Conservation (phyloP, 192 early-diverging fungal species). For the Coemansia asiatica region DNA sequence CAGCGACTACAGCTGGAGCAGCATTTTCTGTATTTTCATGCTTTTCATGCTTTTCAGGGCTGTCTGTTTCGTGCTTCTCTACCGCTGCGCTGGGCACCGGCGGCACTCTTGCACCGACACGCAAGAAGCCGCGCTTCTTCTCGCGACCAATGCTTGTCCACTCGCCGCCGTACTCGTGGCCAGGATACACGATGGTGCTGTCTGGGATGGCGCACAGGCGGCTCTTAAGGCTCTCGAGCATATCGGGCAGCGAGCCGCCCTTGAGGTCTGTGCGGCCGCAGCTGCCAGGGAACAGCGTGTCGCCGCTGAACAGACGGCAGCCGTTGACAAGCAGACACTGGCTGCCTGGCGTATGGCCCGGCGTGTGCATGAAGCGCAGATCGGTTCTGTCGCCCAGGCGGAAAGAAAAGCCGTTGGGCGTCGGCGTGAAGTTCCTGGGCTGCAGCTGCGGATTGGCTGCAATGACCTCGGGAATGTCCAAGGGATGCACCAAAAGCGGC, state of each 20-base stretch:
- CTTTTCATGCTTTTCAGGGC: too few species aligned
- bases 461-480: constrained; percentile 70
- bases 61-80: too few species aligned
- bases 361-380: constrained; percentile 83
- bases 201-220: constrained; percentile 62
- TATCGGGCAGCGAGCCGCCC: constrained; percentile 64
- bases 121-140: constrained; percentile 49
- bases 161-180: constrained; percentile 83
- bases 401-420: constrained; percentile 60
- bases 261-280: constrained; percentile 84
- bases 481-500: constrained; percentile 70
- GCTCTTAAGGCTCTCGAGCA: constrained; percentile 72
- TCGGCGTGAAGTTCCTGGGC: constrained; percentile 58
- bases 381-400: constrained; percentile 54
- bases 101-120: constrained; percentile 14
- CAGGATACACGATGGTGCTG: constrained; percentile 79
- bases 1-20: background rate
- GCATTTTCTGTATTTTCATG: too few species aligned
- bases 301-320: constrained; percentile 76
- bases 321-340: constrained; percentile 80
- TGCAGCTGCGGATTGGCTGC: constrained; percentile 67
- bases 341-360: constrained; percentile 87
- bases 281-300: constrained; percentile 77
- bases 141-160: constrained; percentile 80
- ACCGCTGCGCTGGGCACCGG: constrained; percentile 21